Base-by-base conservation (phyloP, 192 early-diverging fungal species). In the Backusella tarrabulga region DNA sequence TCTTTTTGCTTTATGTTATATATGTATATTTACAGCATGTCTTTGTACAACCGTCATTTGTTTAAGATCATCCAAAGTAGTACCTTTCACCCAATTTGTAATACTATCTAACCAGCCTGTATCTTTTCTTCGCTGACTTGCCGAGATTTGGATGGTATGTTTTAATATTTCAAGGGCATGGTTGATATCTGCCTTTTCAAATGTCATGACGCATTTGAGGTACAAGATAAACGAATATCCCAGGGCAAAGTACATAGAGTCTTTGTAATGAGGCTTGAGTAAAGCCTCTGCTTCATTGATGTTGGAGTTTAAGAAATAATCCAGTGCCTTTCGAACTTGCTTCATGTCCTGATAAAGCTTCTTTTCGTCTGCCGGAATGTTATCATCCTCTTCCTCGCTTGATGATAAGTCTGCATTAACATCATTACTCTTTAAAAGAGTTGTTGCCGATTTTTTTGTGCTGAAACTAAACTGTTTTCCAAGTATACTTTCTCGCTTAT, bases 131-230 rank as follows among this genome's bases (percentile, higher is more conserved):
- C 93, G 87, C 63, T 88, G 87, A 54, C 83, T 79, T 42, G 79
- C 67, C 0, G 92, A 87, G 36, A 93, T 76, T 60, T 92, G 90
- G 32, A 93, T 82, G 1, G 93, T 88, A 56, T 81, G 83, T 41
- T 90, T 85, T 15, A 94, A 85, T 1, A 90, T 83, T 36, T 90
- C 83, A 56, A 89, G 84, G 0, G 94, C 92, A 0, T 54, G 56
- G 15, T 85, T 76, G 77, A 97, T 91, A 77, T 97, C 93, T 7
- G 77, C 73, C 4, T 84, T 80, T 67, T 95, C 91, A 81, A 95
- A 97, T 12, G 96, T 94, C 88, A 96, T 93, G 71, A 92, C 78
- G 4, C 92, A 90, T 32, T 91, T 87, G 12, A 97, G 70, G 66
- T 85, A 92, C 42, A 87, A 84, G 72, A 97, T 90, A 23, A 92